phyloP scores from a whole-genome alignment of 257 asterid species.

The Lithospermum erythrorhizon region DNA sequence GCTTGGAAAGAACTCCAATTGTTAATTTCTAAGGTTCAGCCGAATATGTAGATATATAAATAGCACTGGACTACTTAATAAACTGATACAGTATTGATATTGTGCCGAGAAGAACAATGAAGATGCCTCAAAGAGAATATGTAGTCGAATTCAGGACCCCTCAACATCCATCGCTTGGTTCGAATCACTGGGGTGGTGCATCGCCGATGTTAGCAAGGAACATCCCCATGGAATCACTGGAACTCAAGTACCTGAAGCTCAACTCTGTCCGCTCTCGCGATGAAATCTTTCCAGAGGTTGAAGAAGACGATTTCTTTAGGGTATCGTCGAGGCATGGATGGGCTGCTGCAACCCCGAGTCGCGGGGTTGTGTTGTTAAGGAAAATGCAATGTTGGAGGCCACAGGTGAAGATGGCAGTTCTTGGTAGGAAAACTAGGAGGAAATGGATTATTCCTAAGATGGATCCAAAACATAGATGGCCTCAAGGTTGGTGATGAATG shows the following conservation, averaged over 20 bases:
- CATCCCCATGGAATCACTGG: constrained; percentile 51
- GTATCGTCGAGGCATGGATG: constrained; percentile 13
- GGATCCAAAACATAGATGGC: constrained; percentile 56
- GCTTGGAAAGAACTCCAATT: not conserved
- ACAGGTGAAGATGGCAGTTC: constrained; percentile 3
- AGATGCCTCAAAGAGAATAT: too few relatives aligned
- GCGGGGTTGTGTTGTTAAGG: constrained; percentile 28
- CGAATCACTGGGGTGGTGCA: constrained; percentile 73
- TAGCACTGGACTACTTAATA: not conserved
- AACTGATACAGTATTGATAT: not conserved
- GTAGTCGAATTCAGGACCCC: constrained; percentile 52
- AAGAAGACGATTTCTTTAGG: constrained; percentile 24
- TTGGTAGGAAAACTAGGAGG: constrained; percentile 4
- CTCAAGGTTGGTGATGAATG: constrained; percentile 63
- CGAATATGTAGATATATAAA: too few relatives aligned
- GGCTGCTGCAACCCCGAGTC: constrained; percentile 10
- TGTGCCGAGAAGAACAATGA: not conserved
- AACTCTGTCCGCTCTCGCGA: constrained; percentile 27
- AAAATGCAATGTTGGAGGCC: constrained; percentile 21
- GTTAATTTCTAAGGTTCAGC: not conserved
- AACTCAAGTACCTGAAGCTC: constrained; percentile 39
- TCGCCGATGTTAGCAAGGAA: constrained; percentile 64
- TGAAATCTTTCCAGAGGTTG: constrained; percentile 26
- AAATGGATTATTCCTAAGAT: constrained; percentile 24
- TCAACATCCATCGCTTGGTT: constrained; percentile 49